Base-by-base conservation (phyloP, 2,329 filamentous ascomycete species). In the Ampelomyces quisqualis region DNA sequence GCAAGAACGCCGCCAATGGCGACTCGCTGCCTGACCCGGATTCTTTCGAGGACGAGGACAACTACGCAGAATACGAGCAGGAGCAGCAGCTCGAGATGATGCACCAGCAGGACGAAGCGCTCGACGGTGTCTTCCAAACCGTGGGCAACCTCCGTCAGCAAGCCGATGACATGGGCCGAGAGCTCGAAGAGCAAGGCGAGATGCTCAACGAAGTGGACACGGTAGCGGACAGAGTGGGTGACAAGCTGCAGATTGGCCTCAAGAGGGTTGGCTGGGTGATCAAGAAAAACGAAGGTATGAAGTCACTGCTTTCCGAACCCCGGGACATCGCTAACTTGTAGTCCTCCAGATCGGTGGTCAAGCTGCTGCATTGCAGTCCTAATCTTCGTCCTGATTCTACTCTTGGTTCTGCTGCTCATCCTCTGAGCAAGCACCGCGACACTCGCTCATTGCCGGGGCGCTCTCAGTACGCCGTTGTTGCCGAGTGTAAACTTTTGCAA, bases 141-240 rank as follows among this genome's bases (percentile, higher is more conserved):
- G 93, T 98, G 17, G 91, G 90, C 2, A 96, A 90, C 64, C 71
- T 98, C 63, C 77, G 91, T 40, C 78, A 86, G 63, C 93, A 97
- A 76, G 94, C 93, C 2, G 85, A 94, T 69, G 88, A 90, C 57
- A 98, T 98, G 91, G 91, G 93, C 1, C 77, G 91, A 42, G 93
- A 98, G 73, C 76, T 98, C 31, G 94, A 96, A 70, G 93, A 98
- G 73, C 93, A 98, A 76, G 79, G 79, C 15, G 88, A 90, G 68
- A 85, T 97, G 79, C 76, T 98, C 42, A 84, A 93, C 49, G 84
- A 87, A 37, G 86, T 94, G 27, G 91, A 97, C 69, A 79, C 77
- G 20, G 76, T 95, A 41, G 89, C 88, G 3, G 90, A 97, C 67
- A 79, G 91, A 22, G 90, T 98, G 1, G 87, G 88, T 10, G 87